These are phyloP conservation scores for Colletotrichum musicola DNA, from an alignment of 2,329 filamentous ascomycete genomes.

Conservation along the genomic window DNA sequence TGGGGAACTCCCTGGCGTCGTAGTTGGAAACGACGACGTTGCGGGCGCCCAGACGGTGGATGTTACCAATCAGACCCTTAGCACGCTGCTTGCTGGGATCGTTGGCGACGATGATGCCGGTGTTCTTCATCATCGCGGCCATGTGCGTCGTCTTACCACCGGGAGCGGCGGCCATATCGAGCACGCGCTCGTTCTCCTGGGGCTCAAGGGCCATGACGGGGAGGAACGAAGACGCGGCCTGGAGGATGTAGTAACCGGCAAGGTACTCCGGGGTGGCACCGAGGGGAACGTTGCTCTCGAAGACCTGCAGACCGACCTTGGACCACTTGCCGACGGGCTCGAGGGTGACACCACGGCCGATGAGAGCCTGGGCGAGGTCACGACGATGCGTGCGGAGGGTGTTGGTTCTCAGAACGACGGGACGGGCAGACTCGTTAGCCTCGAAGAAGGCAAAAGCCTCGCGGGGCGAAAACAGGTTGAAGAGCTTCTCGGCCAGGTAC, in stretches of 20 bases:
- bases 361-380: constrained; percentile 91
- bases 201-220: constrained; percentile 97
- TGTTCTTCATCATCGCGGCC: constrained; percentile 98
- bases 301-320: constrained; percentile 96
- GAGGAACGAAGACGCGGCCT: constrained; percentile 95
- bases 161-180: constrained; percentile 94
- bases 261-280: constrained; percentile 98
- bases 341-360: constrained; percentile 95
- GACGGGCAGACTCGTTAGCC: constrained; percentile 94
- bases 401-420: constrained; percentile 96
- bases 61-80: constrained; percentile 98
- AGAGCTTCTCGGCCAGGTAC: constrained; percentile 95
- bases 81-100: constrained; percentile 93
- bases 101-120: constrained; percentile 94
- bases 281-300: constrained; percentile 86
- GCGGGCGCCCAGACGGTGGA: constrained; percentile 87
- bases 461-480: constrained; percentile 89
- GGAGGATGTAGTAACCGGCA: constrained; percentile 96
- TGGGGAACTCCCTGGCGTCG: constrained; percentile 93
- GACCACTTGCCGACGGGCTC: constrained; percentile 99
- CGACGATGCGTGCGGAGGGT: constrained; percentile 82
- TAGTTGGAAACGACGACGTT: constrained; percentile 97
- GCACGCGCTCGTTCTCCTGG: constrained; percentile 86
- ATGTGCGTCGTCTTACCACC: constrained; percentile 97
- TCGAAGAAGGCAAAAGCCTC: constrained; percentile 99